phyloP scores from a whole-genome alignment of 2,329 filamentous ascomycete species.

The Ophiostoma ips region DNA sequence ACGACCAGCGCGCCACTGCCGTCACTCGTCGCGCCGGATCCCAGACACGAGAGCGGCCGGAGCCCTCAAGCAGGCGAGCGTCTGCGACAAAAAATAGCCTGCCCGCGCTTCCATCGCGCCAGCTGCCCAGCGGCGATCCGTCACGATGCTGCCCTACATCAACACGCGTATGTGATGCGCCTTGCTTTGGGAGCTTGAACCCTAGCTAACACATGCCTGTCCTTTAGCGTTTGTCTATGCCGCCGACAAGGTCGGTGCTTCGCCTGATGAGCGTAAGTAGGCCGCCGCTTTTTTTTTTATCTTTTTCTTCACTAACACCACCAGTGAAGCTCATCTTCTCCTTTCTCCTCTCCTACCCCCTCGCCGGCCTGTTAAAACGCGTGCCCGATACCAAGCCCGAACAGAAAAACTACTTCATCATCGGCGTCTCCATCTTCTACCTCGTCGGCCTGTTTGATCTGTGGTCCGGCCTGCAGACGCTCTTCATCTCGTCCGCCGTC shows the following conservation, averaged over 20 bases:
- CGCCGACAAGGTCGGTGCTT: slow-evolving; percentile 27
- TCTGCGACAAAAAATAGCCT: too few species aligned
- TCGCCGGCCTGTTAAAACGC: slow-evolving; percentile 78
- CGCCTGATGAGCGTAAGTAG: slow-evolving; percentile 31
- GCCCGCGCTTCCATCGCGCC: too few species aligned
- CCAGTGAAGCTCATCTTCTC: slow-evolving; percentile 85
- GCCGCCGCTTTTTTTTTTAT: neutral
- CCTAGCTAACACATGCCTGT: neutral
- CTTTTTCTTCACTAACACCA: neutral
- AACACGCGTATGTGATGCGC: slow-evolving; percentile 14
- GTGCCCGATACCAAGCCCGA: slow-evolving; percentile 74
- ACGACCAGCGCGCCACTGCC: too few species aligned
- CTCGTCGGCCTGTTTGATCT: slow-evolving; percentile 86
- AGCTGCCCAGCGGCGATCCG: neutral
- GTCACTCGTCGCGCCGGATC: too few species aligned
- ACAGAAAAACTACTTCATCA: slow-evolving; percentile 78
- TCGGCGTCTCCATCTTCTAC: slow-evolving; percentile 76
- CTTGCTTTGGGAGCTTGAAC: neutral
- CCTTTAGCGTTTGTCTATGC: slow-evolving; percentile 33
- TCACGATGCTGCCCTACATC: slow-evolving; percentile 19
- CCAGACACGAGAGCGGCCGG: too few species aligned
- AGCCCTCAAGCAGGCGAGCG: too few species aligned
- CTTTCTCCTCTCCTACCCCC: slow-evolving; percentile 82
- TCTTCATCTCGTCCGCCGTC: slow-evolving; percentile 64
- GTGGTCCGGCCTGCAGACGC: slow-evolving; percentile 67